A percentile compares a stretch with the other conserved stretches of the same genome.
These are phyloP conservation scores for Hyaloscypha bicolor DNA, from an alignment of 495 filamentous ascomycete species.

Conservation along the genomic window DNA sequence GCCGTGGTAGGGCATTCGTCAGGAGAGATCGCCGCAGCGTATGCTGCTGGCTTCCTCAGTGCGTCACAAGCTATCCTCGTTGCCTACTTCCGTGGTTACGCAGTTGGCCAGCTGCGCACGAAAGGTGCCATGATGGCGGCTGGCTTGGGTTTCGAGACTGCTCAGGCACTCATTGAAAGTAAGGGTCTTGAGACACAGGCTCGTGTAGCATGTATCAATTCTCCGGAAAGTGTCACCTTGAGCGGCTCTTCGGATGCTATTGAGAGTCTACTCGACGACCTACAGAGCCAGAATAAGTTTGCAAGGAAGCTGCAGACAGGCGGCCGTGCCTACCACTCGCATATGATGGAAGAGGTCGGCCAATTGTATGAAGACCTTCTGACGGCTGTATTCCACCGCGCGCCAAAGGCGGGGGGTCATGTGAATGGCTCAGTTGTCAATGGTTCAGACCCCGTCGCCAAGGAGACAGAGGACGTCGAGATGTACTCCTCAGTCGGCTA, in stretches of 20 bases:
- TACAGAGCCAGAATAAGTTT: slow-evolving; percentile 33
- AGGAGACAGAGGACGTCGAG: slow-evolving; percentile 27
- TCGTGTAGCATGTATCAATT: slow-evolving; percentile 56
- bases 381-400: too few species aligned
- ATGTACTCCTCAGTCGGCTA: slow-evolving; percentile 45
- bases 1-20: slow-evolving; percentile 66
- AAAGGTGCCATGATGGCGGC: slow-evolving; percentile 56
- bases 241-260: slow-evolving; percentile 51
- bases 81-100: slow-evolving; percentile 46
- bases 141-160: slow-evolving; percentile 45
- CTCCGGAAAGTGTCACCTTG: slow-evolving; percentile 58
- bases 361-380: slow-evolving; percentile 36
- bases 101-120: background rate
- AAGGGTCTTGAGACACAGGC: slow-evolving; percentile 16
- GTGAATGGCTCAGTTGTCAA: too few species aligned
- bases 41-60: slow-evolving; percentile 49
- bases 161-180: slow-evolving; percentile 37
- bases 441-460: too few species aligned
- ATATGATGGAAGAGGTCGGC: slow-evolving; percentile 54
- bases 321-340: slow-evolving; percentile 60
- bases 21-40: slow-evolving; percentile 64
- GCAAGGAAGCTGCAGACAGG: slow-evolving; percentile 14
- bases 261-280: slow-evolving; percentile 43
- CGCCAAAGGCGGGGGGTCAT: too few species aligned
- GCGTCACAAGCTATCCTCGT: slow-evolving; percentile 55